phyloP scores from a whole-genome alignment of 768 basidiomycete genomes.

The Serendipita sp. region DNA sequence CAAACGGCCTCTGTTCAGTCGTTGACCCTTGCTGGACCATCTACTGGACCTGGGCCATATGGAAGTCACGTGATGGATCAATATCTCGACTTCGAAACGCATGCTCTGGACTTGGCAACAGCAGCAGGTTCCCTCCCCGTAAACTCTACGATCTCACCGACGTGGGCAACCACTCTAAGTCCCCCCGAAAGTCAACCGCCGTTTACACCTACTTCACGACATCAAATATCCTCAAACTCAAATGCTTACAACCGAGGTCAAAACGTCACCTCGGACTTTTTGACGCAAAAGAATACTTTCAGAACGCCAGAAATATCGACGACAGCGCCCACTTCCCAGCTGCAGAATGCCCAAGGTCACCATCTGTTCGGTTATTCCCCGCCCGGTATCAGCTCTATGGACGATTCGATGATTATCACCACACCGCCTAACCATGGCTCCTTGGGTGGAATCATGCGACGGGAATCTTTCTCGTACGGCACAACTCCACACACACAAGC shows the following conservation, averaged over 20 bases:
- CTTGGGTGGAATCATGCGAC: background rate
- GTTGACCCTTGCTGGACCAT: background rate
- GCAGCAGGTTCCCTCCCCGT: background rate
- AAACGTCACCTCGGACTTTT: background rate
- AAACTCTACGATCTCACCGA: background rate
- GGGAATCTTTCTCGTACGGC: constrained; percentile 4
- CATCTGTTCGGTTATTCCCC: background rate
- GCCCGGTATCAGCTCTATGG: background rate
- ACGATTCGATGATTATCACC: constrained; percentile 5
- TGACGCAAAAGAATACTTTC: background rate
- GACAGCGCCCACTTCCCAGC: background rate
- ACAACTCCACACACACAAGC: background rate
- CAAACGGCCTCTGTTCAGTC: background rate
- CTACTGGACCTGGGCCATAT: background rate
- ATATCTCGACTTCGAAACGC: background rate
- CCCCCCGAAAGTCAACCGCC: background rate
- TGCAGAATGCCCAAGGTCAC: background rate
- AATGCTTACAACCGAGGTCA: background rate
- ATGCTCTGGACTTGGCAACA: constrained; percentile 4
- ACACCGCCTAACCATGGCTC: background rate
- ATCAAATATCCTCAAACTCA: background rate
- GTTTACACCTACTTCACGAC: background rate
- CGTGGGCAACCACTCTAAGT: background rate
- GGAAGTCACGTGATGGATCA: background rate
- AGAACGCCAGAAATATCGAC: background rate